A percentile compares a stretch with the other conserved stretches of the same genome.
phyloP scores from a whole-genome alignment of 1,139 yeast genomes.

The Blastobotrys apis region DNA sequence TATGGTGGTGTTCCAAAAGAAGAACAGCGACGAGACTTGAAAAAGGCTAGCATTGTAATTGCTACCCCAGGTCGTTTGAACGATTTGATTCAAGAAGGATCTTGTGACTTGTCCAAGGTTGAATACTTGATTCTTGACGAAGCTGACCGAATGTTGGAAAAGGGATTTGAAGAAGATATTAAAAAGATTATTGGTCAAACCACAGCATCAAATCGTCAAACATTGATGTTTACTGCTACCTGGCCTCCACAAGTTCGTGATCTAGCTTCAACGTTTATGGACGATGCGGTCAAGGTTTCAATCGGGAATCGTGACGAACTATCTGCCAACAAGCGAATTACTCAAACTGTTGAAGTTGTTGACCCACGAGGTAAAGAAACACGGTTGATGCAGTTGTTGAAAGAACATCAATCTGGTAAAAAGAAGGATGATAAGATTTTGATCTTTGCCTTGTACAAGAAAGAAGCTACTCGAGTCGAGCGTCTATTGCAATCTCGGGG shows the following conservation, averaged over 20 bases:
- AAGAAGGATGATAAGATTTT: conserved; percentile 69
- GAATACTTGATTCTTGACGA: conserved; percentile 88
- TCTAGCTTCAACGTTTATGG: conserved; percentile 82
- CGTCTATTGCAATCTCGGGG: conserved; percentile 66
- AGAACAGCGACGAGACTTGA: conserved; percentile 71
- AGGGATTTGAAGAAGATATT: conserved; percentile 95
- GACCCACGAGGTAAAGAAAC: conserved; percentile 81
- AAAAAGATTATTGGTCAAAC: conserved; percentile 67
- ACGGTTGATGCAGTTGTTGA: conserved; percentile 63
- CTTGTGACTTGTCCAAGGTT: conserved; percentile 63
- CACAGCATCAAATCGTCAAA: conserved; percentile 53
- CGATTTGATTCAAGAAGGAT: conserved; percentile 86
- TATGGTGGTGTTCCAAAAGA: conserved; percentile 98
- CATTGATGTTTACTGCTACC: conserved; percentile 85
- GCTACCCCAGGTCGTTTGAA: conserved; percentile 97
- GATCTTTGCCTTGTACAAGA: conserved; percentile 90
- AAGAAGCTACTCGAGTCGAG: conserved; percentile 93
- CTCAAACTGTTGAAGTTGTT: conserved; percentile 89
- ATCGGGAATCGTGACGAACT: conserved; percentile 94
- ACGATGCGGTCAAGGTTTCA: conserved; percentile 73
- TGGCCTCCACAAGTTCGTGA: conserved; percentile 94
- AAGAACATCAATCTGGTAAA: conserved; percentile 66
- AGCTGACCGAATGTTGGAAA: conserved; percentile 97
- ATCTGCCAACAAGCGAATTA: conserved; percentile 87
- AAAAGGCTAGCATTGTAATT: conserved; percentile 68